Base-by-base conservation (phyloP, 768 basidiomycete genomes). In the Auricularia cornea region DNA sequence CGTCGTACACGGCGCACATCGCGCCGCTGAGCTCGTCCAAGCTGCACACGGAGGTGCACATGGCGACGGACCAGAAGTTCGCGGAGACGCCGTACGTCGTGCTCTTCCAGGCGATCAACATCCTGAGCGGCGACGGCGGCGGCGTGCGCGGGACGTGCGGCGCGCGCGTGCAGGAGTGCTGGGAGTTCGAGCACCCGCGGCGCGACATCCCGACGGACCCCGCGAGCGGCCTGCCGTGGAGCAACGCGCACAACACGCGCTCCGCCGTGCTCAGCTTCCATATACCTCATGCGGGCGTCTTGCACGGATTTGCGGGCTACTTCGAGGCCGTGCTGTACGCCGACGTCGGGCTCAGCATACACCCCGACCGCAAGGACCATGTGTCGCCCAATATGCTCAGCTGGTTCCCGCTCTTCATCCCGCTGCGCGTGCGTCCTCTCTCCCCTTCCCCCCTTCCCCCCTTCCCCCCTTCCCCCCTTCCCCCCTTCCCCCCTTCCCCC, bases 341-440 rank as follows among this genome's bases (percentile, higher is more conserved):
- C n/a, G 87, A 88, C 65, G 80, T 98, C 26, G 92, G 94, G 0
- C 77, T 98, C 29, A 97, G 92, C 70, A 98, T 97, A 48, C 96
- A 98, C 71, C 97, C 97, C 0, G 84, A 90, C 60, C 85, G 88
- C 59, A 92, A 90, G 71, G 89, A 92, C 30, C 80, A 84, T 56
- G 81, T 95, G 61, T 94, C 93, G 8, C 94, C 92, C 69, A 89
- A 98, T 68, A 99, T 99, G 97, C 80, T 98, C 69, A 98, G 95
- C 71, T 99, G 97, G 97, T 99, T 99, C 77, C 97, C 97, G 0
- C 75, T 98, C 23, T 97, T 93, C 77, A 96, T 99, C 75, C 97
- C 97, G 2, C 85, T 98, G 72, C 89, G 86, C 75, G 94, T 84
- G 73, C 10, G 60, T 40, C n/a, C 64, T 32, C 54, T 61, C 57